These are phyloP conservation scores for Penicillium pancosmium DNA, from an alignment of 495 filamentous ascomycete genomes.

Conservation along the genomic window DNA sequence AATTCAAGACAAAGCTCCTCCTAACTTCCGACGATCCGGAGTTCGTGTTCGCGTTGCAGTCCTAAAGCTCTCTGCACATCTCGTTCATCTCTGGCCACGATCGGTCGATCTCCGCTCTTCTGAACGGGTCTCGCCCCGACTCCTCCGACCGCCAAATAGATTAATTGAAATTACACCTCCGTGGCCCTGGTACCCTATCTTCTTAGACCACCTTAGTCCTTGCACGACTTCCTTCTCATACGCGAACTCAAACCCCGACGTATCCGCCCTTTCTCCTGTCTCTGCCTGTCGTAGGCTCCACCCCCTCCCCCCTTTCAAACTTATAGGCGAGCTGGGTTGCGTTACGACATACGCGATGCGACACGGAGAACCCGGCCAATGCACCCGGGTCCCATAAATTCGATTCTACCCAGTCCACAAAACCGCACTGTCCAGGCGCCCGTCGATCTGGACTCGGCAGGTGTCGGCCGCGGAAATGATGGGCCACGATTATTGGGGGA, in stretches of 20 bases:
- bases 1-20: too few relatives aligned
- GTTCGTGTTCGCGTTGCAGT: neutral
- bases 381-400: neutral
- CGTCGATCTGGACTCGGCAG: neutral
- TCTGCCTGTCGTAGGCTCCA: too few relatives aligned
- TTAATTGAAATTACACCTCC: neutral
- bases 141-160: slow-evolving; percentile 3
- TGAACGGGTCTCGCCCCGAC: slow-evolving; percentile 4
- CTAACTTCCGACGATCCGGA: neutral
- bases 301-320: neutral
- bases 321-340: neutral
- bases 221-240: neutral
- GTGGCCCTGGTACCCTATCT: neutral
- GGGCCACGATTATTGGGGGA: too few relatives aligned
- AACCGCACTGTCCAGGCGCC: neutral
- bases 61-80: neutral
- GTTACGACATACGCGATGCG: neutral
- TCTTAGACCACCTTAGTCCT: neutral
- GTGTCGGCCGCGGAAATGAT: neutral
- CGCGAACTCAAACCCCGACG: too few relatives aligned
- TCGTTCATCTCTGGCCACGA: neutral
- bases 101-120: slow-evolving; percentile 1
- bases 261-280: too few relatives aligned
- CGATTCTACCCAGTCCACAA: neutral
- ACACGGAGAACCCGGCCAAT: slow-evolving; percentile 5